Conservation (phyloP, 1,139 yeast genomes). For the Zygosaccharomyces pseudobailii region DNA sequence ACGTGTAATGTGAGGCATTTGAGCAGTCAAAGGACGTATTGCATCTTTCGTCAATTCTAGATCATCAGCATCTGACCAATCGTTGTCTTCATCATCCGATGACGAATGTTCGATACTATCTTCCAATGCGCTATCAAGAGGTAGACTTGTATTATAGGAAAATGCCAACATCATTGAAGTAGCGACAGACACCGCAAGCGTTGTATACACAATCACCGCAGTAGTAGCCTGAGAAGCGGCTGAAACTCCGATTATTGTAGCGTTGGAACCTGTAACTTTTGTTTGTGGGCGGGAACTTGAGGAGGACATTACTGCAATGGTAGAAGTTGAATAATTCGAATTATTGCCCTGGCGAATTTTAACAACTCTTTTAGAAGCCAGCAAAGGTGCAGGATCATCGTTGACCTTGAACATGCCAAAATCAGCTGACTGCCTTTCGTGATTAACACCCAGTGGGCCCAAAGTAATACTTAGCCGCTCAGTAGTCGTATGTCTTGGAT, state of each 20-base stretch:
- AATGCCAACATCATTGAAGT: constrained; percentile 9
- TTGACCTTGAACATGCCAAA: constrained; percentile 2
- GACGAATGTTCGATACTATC: not conserved
- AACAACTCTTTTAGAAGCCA: constrained; percentile 2
- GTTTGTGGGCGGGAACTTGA: not conserved
- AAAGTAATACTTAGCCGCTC: not conserved
- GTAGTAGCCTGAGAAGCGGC: constrained; percentile 10
- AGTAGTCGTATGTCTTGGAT: constrained; percentile 4
- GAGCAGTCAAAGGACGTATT: constrained; percentile 1
- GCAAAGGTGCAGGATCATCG: constrained; percentile 6
- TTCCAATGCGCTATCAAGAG: not conserved
- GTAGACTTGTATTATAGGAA: constrained; percentile 3
- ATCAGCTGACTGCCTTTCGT: not conserved
- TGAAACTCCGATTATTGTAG: constrained; percentile 3
- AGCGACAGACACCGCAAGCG: constrained; percentile 9
- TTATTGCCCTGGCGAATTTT: constrained; percentile 1
- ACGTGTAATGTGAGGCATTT: constrained; percentile 2
- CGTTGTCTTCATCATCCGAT: constrained; percentile 2
- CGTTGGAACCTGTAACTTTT: not conserved
- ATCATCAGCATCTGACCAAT: constrained; percentile 6
- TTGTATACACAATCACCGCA: constrained; percentile 8
- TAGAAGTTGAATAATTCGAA: not conserved
- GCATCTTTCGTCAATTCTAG: constrained; percentile 3
- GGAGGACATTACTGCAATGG: not conserved
- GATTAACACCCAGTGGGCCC: not conserved